Evolutionary conservation across 352 stramenopile genomes (phyloP).

Genomic region (Peronospora belbahrii): DNA sequence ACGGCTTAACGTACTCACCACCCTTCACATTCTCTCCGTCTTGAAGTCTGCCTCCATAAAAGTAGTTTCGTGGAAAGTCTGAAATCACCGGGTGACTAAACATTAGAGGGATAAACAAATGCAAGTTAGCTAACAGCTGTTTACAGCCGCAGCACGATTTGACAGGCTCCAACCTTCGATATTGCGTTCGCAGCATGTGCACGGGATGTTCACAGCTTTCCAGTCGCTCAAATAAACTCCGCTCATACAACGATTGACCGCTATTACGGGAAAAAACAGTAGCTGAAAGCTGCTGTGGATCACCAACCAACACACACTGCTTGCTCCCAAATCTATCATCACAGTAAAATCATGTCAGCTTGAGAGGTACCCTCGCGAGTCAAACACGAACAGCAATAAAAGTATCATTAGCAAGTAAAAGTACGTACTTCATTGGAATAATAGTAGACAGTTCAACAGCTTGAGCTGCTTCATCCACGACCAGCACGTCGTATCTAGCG

Average conservation of each 20-base stretch:
- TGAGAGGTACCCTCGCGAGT: neutral
- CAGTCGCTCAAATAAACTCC: slow-evolving; percentile 89
- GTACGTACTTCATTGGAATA: slow-evolving; percentile 86
- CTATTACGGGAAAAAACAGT: slow-evolving; percentile 88
- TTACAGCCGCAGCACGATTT: neutral
- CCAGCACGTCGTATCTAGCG: slow-evolving; percentile 70
- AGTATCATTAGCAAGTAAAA: neutral
- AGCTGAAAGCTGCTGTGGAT: slow-evolving; percentile 90
- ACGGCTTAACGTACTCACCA: slow-evolving; percentile 57
- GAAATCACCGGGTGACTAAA: slow-evolving; percentile 75
- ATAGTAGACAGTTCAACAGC: slow-evolving; percentile 82
- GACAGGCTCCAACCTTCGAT: slow-evolving; percentile 43
- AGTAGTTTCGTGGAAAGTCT: slow-evolving; percentile 77
- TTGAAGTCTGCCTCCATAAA: slow-evolving; percentile 79
- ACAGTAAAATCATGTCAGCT: neutral
- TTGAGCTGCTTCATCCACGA: slow-evolving; percentile 84
- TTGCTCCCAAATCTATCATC: slow-evolving; percentile 70
- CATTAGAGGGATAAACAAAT: neutral
- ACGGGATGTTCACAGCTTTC: slow-evolving; percentile 84
- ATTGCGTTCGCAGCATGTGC: slow-evolving; percentile 86
- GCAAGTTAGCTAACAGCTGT: slow-evolving; percentile 5
- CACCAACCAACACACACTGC: slow-evolving; percentile 89
- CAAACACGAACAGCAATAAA: neutral
- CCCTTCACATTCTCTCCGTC: slow-evolving; percentile 75
- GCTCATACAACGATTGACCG: slow-evolving; percentile 81